Evolutionary conservation across 2,329 filamentous ascomycete genomes (phyloP), one percentile per base, ranked within the genome.

Genomic region (Aspergillus fumigatiaffinis): DNA sequence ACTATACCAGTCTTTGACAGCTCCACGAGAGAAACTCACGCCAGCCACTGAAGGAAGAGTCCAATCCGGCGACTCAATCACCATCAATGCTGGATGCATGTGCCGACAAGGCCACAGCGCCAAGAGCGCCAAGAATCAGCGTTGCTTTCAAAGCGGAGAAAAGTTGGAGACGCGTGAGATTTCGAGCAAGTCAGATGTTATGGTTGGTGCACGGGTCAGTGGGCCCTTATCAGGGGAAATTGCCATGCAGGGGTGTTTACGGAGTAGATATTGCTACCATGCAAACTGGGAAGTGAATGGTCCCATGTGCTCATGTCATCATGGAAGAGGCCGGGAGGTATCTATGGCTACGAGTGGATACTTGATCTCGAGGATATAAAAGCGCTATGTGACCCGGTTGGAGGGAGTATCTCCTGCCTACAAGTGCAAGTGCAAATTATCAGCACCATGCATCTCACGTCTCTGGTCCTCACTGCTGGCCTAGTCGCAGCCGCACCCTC

Each of bases 401-500:
- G 32, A 35, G 32, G 32, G 5, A 4, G 12, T 14, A 35, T 35
- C 12, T 14, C 4, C 32, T 35, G 4, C 32, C 4, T 5, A 35
- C 44, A 23, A 23, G 20, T 14, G 12, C 10, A 21, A 6, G 3
- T 12, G 8, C 10, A 3, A 47, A 47, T 7, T 2, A 25, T 25
- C 21, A 47, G 4, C 21, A 56, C n/a, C 47, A 61, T 63, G 60
- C 56, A 61, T 50, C 44, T 60, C 25, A 35, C 56, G 14, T 53
- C 51, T 20, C 52, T 63, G 20, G 44, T 63, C 17, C 21, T 57
- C 32, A 41, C 57, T 9, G 59, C 56, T 3, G 54, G 61, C 29
- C 25, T 60, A 35, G 57, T 54, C 25, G 55, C 52, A 35, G 61
- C 61, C 12, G 55, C 59, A 8, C 59, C 61, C 3, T 56, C 59